phyloP scores from a whole-genome alignment of 495 filamentous ascomycete genomes.

The Aspergillus bertholletiae region DNA sequence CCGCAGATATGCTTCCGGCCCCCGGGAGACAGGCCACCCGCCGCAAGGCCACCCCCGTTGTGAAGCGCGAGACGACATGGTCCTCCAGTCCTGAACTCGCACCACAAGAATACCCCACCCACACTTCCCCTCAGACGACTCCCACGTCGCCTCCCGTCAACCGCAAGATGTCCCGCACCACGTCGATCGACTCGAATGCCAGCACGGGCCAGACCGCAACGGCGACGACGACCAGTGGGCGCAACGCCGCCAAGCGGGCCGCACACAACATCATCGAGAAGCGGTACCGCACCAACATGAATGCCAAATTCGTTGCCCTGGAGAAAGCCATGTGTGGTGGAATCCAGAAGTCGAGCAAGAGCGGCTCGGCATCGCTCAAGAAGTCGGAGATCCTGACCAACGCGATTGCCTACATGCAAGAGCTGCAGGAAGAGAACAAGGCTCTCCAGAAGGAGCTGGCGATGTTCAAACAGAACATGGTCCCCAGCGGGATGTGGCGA shows the following conservation, averaged over 20 bases:
- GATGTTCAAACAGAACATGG: slow-evolving; percentile 31
- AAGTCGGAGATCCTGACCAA: slow-evolving; percentile 60
- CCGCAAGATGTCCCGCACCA: slow-evolving; percentile 30
- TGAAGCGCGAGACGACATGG: slow-evolving; percentile 17
- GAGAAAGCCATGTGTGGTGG: slow-evolving; percentile 37
- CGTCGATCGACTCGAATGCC: slow-evolving; percentile 29
- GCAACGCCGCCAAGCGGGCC: slow-evolving; percentile 46
- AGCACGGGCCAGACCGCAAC: slow-evolving; percentile 17
- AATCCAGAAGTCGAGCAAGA: slow-evolving; percentile 23
- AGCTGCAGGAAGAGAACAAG: slow-evolving; percentile 40
- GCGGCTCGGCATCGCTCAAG: slow-evolving; percentile 36
- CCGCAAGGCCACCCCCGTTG: slow-evolving; percentile 7
- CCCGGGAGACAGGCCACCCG: slow-evolving; percentile 13
- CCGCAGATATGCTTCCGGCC: slow-evolving; percentile 9
- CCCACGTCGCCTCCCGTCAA: slow-evolving; percentile 9
- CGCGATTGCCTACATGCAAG: slow-evolving; percentile 68
- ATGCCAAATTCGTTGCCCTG: slow-evolving; percentile 47
- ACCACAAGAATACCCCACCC: slow-evolving; percentile 22
- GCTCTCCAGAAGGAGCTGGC: slow-evolving; percentile 36
- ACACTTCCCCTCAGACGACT: slow-evolving; percentile 12
- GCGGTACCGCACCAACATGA: slow-evolving; percentile 52
- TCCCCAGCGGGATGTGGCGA: slow-evolving; percentile 32
- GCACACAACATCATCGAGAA: slow-evolving; percentile 54
- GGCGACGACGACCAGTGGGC: slow-evolving; percentile 19
- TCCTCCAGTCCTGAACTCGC: slow-evolving; percentile 36